Evolutionary conservation across 768 basidiomycete genomes (phyloP).

Genomic region (Xerocomellus dryophilus): DNA sequence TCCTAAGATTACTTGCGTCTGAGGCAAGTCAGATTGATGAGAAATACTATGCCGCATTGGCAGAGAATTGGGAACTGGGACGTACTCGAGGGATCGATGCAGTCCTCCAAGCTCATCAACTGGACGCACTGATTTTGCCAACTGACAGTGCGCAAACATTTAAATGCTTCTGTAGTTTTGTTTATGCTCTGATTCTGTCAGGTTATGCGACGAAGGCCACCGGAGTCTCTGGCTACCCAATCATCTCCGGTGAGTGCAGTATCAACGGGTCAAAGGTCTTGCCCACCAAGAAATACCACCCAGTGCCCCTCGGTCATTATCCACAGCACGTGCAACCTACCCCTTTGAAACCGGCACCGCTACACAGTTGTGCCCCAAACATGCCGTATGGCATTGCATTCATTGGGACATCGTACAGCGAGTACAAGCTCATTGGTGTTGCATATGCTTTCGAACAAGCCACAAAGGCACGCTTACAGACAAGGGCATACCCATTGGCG

Average conservation of each 20-base stretch:
- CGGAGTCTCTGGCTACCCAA: conserved; percentile 65
- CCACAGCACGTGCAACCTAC: conserved; percentile 42
- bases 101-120: conserved; percentile 40
- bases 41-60: conserved; percentile 43
- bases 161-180: background rate
- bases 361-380: conserved; percentile 37
- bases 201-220: conserved; percentile 31
- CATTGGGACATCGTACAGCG: conserved; percentile 59
- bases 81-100: conserved; percentile 55
- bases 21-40: conserved; percentile 35
- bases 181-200: background rate
- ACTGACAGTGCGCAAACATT: conserved; percentile 29
- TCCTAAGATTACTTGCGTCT: conserved; percentile 21
- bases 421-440: conserved; percentile 53
- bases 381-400: conserved; percentile 63
- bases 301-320: conserved; percentile 60
- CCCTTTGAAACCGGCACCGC: conserved; percentile 43
- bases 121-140: conserved; percentile 55
- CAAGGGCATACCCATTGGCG: conserved; percentile 49
- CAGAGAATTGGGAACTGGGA: conserved; percentile 47
- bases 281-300: conserved; percentile 1
- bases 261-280: background rate
- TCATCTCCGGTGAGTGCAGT: conserved; percentile 51
- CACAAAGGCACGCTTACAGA: conserved; percentile 48
- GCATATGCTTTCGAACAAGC: conserved; percentile 67